A percentile compares a stretch with the other conserved stretches of the same genome.
phyloP scores from a whole-genome alignment of 495 filamentous ascomycete species.

The Parmelia sp. region DNA sequence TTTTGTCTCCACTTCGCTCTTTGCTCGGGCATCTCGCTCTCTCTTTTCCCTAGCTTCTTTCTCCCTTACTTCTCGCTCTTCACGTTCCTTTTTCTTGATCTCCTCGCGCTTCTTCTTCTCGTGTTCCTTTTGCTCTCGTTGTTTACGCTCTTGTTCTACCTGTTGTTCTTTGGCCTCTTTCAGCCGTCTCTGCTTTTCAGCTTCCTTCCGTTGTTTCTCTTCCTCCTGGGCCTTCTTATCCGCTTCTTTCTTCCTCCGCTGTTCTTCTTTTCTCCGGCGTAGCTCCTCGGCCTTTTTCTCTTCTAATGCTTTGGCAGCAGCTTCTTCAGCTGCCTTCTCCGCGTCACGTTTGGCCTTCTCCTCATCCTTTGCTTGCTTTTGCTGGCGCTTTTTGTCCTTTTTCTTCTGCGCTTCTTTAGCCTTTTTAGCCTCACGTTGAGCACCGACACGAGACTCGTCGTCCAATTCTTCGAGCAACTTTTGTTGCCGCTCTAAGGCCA shows the following conservation, averaged over 20 bases:
- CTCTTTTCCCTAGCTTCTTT: constrained; percentile 52
- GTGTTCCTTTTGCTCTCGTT: constrained; percentile 63
- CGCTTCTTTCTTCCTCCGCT: constrained; percentile 85
- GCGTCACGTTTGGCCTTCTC: constrained; percentile 81
- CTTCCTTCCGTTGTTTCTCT: constrained; percentile 71
- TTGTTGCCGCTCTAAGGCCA: constrained; percentile 82
- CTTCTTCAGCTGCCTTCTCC: constrained; percentile 88
- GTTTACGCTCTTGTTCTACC: constrained; percentile 65
- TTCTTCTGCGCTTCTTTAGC: constrained; percentile 87
- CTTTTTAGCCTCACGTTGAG: constrained; percentile 83
- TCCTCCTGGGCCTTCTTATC: constrained; percentile 86
- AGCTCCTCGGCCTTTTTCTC: constrained; percentile 76
- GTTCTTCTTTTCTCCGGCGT: constrained; percentile 74
- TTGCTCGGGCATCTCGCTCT: constrained; percentile 52
- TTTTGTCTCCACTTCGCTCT: constrained; percentile 41
- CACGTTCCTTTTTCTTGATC: constrained; percentile 54
- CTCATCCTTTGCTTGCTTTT: constrained; percentile 82
- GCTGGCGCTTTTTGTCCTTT: constrained; percentile 80
- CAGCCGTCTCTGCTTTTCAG: constrained; percentile 66
- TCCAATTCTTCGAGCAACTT: constrained; percentile 88
- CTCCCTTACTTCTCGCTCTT: constrained; percentile 71
- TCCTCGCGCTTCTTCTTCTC: constrained; percentile 66
- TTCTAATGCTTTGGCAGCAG: constrained; percentile 65
- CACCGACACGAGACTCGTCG: constrained; percentile 68
- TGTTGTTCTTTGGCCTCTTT: constrained; percentile 81